Evolutionary conservation across 495 filamentous ascomycete genomes (phyloP), one percentile per base, ranked within the genome.

Genomic region (Tuber microsphaerosporum): DNA sequence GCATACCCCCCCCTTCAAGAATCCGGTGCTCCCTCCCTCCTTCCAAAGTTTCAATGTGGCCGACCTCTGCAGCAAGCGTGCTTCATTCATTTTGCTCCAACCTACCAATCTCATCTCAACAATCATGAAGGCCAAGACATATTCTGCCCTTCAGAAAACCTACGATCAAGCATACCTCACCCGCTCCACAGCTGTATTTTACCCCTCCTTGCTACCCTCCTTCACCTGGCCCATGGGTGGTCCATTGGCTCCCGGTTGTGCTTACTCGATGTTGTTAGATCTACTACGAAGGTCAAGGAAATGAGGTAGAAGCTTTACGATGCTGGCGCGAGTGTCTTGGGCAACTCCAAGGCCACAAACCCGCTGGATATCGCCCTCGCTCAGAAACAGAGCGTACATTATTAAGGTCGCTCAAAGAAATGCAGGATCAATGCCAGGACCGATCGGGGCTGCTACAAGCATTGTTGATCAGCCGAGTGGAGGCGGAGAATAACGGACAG

Each of bases 81-180:
- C 39, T 69, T 45, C 68, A 26, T 39, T 75, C 34, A 34, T 65
- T 34, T 65, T 65, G 3, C 31, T 34, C 26, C 56, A 65, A 34
- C 56, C 26, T 65, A 65, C 26, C 56, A 65, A 65, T 65, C 26
- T 34, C 26, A 31, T 65, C 56, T 17, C 26, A 51, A 82, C 80
- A 83, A 93, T 92, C 91, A 92, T 94, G 89, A 92, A 92, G 85
- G 91, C 88, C 86, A 93, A 91, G 82, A 88, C 89, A 69, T 87
- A 89, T 77, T 91, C 93, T 83, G 90, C 90, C 73, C 87, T 97
- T 84, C 95, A 98, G 86, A 97, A 97, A 88, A 97, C 93, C 74
- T 97, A 97, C 85, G 94, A 98, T 86, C 93, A 97, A 81, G 93
- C 92, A 84, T 97, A 97, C 84, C 86, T 97, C 74, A 92, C 91